These are phyloP conservation scores for Sordariomycetes sp. DNA, from an alignment of 2,329 filamentous ascomycete species.

Conservation along the genomic window DNA sequence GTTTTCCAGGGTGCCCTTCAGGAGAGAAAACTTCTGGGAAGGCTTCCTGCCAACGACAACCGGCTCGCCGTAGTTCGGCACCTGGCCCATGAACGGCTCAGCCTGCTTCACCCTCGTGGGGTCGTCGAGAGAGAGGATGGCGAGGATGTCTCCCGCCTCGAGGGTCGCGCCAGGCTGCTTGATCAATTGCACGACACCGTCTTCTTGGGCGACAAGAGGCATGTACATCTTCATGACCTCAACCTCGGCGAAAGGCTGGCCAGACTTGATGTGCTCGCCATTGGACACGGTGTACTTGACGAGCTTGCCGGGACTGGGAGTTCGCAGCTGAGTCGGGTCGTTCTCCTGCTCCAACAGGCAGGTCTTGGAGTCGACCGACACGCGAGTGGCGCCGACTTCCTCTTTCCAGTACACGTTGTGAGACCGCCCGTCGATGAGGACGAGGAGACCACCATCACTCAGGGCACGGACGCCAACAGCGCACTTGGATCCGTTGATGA, in stretches of 20 bases:
- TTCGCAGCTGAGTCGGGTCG: conserved; percentile 91
- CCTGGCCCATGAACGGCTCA: conserved; percentile 81
- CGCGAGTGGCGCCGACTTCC: conserved; percentile 86
- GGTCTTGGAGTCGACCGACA: conserved; percentile 97
- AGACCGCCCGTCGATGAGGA: conserved; percentile 82
- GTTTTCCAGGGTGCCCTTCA: conserved; percentile 70
- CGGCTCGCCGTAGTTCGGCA: conserved; percentile 77
- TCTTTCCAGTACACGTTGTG: conserved; percentile 99
- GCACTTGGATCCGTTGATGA: conserved; percentile 98
- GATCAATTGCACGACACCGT: conserved; percentile 93
- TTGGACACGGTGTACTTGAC: conserved; percentile 98
- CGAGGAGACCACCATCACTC: conserved; percentile 84
- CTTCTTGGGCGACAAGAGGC: conserved; percentile 89
- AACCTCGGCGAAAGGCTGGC: conserved; percentile 89
- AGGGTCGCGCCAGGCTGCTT: conserved; percentile 98
- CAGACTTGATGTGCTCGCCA: conserved; percentile 83
- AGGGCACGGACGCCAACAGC: conserved; percentile 85
- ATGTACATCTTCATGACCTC: conserved; percentile 99
- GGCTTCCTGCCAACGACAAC: conserved; percentile 86
- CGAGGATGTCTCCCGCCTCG: conserved; percentile 96
- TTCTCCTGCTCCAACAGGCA: conserved; percentile 98
- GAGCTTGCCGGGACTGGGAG: conserved; percentile 91
- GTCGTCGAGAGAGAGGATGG: conserved; percentile 90
- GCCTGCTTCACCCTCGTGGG: conserved; percentile 95
- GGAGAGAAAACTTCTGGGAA: conserved; percentile 71